These are phyloP conservation scores for Mycotypha africana DNA, from an alignment of 371 early-diverging fungal genomes.

Conservation along the genomic window DNA sequence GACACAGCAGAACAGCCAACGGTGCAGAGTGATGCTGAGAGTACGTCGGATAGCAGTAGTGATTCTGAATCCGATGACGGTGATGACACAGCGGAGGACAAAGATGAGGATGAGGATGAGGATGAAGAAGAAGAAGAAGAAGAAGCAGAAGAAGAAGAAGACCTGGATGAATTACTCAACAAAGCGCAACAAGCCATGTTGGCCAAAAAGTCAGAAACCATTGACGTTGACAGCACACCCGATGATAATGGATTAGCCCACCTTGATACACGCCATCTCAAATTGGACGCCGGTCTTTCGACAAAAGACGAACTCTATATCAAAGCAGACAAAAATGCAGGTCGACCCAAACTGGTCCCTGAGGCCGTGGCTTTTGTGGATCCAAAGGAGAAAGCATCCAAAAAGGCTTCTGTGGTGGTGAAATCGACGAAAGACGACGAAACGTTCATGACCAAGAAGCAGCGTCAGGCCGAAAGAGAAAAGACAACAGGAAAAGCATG, in stretches of 20 bases:
- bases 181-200: constrained; percentile 44
- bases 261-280: constrained; percentile 1
- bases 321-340: constrained; percentile 2
- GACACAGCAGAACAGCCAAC: neutral
- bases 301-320: constrained; percentile 28
- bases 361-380: constrained; percentile 19
- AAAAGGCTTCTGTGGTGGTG: constrained; percentile 16
- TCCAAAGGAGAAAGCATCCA: constrained; percentile 2
- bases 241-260: constrained; percentile 1
- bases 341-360: constrained; percentile 12
- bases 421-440: constrained; percentile 17
- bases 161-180: constrained; percentile 40
- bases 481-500: constrained; percentile 75
- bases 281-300: constrained; percentile 29
- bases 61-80: neutral
- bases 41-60: too few species aligned
- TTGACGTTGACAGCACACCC: constrained; percentile 6
- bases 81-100: constrained; percentile 4
- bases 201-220: constrained; percentile 18
- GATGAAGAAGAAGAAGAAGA: neutral
- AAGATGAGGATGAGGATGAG: constrained; percentile 4
- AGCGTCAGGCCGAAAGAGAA: constrained; percentile 48
- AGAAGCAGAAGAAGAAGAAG: constrained; percentile 17
- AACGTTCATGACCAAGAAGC: constrained; percentile 15
- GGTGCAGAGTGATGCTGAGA: too few species aligned